A percentile compares a stretch with the other conserved stretches of the same genome.
phyloP scores from a whole-genome alignment of 345 rosid genomes.

The Eucalyptus urophylla region DNA sequence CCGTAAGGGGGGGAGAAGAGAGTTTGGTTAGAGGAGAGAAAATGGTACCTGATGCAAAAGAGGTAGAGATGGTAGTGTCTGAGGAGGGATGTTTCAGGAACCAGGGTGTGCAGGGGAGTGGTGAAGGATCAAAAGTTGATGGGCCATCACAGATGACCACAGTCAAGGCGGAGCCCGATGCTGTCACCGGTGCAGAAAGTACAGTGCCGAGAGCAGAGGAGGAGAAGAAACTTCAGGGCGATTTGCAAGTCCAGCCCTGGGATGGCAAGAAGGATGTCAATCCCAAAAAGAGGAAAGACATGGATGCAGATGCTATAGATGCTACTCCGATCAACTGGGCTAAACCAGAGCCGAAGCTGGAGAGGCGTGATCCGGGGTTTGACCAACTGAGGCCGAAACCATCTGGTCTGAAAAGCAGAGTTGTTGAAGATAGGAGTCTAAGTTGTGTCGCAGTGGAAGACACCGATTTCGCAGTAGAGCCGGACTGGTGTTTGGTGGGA shows the following conservation, averaged over 20 bases:
- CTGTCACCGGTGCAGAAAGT: background rate
- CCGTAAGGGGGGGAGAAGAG: background rate
- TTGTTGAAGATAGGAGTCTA: background rate
- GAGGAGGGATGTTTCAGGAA: background rate
- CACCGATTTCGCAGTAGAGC: slow-evolving; percentile 33
- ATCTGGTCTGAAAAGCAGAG: background rate
- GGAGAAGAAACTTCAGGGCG: background rate
- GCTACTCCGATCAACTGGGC: background rate
- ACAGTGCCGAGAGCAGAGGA: background rate
- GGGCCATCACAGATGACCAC: background rate
- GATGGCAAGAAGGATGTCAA: background rate
- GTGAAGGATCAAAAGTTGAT: background rate
- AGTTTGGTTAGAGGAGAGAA: background rate
- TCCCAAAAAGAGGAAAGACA: background rate
- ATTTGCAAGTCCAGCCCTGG: background rate
- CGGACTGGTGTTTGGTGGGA: slow-evolving; percentile 49
- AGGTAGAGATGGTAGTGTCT: background rate
- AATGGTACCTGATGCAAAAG: background rate
- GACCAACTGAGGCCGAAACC: background rate
- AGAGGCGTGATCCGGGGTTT: background rate
- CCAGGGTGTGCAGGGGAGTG: background rate
- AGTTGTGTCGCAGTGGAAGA: slow-evolving; percentile 20
- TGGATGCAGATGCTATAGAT: background rate
- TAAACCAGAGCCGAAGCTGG: background rate
- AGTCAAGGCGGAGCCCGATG: background rate